Evolutionary conservation across 768 basidiomycete species (phyloP), one percentile per base, ranked within the genome.

Genomic region (Multifurca ochricompacta): DNA sequence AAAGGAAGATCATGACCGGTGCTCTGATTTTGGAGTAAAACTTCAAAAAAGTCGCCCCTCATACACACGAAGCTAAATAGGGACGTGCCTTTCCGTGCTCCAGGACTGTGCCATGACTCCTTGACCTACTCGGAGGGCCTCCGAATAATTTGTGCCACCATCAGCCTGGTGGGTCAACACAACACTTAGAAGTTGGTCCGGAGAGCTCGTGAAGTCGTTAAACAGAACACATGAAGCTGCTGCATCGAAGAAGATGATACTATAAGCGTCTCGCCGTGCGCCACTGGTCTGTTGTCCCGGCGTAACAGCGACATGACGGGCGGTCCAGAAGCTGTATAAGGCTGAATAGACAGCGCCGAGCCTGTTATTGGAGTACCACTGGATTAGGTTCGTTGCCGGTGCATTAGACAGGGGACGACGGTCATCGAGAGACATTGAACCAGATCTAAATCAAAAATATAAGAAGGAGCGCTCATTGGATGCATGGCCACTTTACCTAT

Each of bases 331-430:
- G 14, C 69, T 68, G 49, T 79, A 63, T 11, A 83, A 56, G 0
- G 81, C 74, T 0, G 80, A 77, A 44, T 76, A 77, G 1, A 81
- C 81, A 0, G 81, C 79, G 1, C 81, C 81, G 13, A 81, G 71
- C 21, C 81, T 67, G 53, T 83, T 76, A 52, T 79, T 65, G 36
- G 69, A 66, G 0, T 49, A 56, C 13, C 59, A 65, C 4, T 58
- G 51, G 44, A 81, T 79, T 35, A 59, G 64, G 14, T 64, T 54
- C 2, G 73, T 70, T 3, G 56, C 67, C 0, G 78, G 77, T 3
- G 77, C 73, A 35, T 72, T 68, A 1, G 62, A 56, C 4, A 81
- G 68, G 0, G 82, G 82, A 1, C 42, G 63, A 35, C 70, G 67
- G 58, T 81, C 81, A 2, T 0, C 18, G 0, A 0, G 7, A 4